Evolutionary conservation across 1,284 basidiomycete genomes (phyloP), one percentile per base, ranked within the genome.

Genomic region (Tausonia pullulans): DNA sequence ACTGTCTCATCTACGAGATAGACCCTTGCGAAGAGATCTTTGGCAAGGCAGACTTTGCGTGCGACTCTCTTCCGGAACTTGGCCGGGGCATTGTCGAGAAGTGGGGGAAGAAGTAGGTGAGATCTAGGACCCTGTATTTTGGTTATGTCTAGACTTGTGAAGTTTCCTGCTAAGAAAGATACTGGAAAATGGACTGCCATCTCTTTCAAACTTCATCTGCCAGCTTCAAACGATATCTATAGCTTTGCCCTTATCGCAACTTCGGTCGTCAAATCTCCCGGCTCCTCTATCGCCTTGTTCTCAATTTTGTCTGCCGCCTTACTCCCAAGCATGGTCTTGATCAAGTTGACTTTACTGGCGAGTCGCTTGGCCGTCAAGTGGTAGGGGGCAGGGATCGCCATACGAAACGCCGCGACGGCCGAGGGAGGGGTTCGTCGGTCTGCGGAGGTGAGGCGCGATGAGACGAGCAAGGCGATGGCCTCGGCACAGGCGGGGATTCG

Each of bases 21-120:
- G 69, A 71, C 63, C 67, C 66, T 61, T 71, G 70, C 56, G 67
- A 64, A 8, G 59, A 50, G 7, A 67, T 71, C 62, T 71, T 71
- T 60, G 70, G 70, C 46, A 69, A 69, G 57, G 48, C 67, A 8
- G 70, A 71, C 54, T 49, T 71, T n/a, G 69, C 70, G 48, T 59
- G 67, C 10, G 67, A 63, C 11, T 69, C 70, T 55, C 66, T 71
- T 7, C 49, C 68, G 14, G 57, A 67, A 5, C 60, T 71, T 39
- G 70, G 69, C 55, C 62, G 66, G 61, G 70, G 68, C 27, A 71
- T 71, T 64, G 70, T 71, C 3, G 69, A 70, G 55, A 70, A 71
- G 67, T 71, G 68, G 68, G 70, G 70, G 14, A 69, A 68, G 58
- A 69, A 70, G 67, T 70, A 68, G 63, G 3, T 14, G 48, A 14